These are phyloP conservation scores for Chalciporus sphaerocephalus DNA, from an alignment of 768 basidiomycete genomes.

Conservation along the genomic window DNA sequence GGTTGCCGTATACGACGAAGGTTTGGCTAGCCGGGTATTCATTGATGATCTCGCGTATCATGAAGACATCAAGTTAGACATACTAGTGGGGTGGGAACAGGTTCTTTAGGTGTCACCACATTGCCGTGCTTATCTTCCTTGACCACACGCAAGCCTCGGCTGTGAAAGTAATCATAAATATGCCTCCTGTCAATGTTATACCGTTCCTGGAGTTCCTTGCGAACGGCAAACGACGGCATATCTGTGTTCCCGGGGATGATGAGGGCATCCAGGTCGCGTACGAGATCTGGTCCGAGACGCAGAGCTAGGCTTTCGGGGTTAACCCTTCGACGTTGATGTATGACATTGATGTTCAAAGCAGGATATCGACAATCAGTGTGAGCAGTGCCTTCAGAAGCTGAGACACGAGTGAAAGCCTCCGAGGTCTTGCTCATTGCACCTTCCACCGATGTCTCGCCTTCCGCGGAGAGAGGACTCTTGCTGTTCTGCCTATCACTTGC, in stretches of 20 bases:
- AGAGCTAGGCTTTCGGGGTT: slow-evolving; percentile 68
- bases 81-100: slow-evolving; percentile 20
- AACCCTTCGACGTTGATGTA: slow-evolving; percentile 43
- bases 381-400: not conserved
- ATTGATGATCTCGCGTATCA: slow-evolving; percentile 9
- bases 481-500: not conserved
- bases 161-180: slow-evolving; percentile 77
- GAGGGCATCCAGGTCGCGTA: slow-evolving; percentile 67
- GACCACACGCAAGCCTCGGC: slow-evolving; percentile 55
- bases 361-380: slow-evolving; percentile 1
- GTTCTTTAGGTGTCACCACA: slow-evolving; percentile 30
- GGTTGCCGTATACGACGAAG: slow-evolving; percentile 30
- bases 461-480: slow-evolving; percentile 4
- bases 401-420: not conserved
- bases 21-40: slow-evolving; percentile 24
- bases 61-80: not conserved
- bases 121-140: slow-evolving; percentile 62
- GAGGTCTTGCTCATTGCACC: not conserved
- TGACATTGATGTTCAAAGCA: slow-evolving; percentile 4
- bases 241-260: slow-evolving; percentile 63
- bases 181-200: slow-evolving; percentile 69
- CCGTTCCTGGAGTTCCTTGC: slow-evolving; percentile 67
- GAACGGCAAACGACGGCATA: slow-evolving; percentile 70
- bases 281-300: slow-evolving; percentile 60
- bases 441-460: not conserved